Conservation (phyloP, 148 eudicot genomes). For the Rhododendron molle region DNA sequence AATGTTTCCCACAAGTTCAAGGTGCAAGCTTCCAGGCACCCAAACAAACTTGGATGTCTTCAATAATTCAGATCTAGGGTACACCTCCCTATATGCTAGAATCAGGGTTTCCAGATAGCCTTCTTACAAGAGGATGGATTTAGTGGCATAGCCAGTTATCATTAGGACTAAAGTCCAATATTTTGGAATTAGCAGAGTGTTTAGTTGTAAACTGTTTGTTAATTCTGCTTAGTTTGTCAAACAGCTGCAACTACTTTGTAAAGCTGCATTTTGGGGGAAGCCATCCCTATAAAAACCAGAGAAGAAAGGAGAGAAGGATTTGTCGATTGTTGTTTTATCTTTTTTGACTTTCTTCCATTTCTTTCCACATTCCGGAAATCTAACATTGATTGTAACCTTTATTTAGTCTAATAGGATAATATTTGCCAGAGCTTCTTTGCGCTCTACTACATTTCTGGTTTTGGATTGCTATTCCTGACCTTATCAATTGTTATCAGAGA, state of each 20-base stretch:
- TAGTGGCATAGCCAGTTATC: not conserved
- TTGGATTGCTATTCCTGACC: not conserved
- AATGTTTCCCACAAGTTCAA: not conserved
- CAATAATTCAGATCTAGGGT: not conserved
- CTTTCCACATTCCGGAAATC: not conserved
- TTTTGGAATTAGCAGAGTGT: not conserved
- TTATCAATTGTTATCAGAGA: not conserved
- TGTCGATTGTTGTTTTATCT: not conserved
- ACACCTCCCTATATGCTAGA: not conserved
- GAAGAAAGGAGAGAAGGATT: not conserved
- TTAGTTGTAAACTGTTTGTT: not conserved
- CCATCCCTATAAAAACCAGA: not conserved
- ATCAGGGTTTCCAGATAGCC: not conserved
- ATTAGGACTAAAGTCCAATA: not conserved
- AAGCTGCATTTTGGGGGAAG: not conserved
- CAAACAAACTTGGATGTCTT: not conserved
- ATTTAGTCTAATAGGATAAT: not conserved
- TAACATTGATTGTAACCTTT: not conserved
- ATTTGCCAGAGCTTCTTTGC: not conserved
- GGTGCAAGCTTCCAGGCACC: not conserved
- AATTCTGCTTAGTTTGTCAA: not conserved
- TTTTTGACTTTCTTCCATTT: not conserved
- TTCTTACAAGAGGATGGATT: not conserved
- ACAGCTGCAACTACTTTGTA: not conserved
- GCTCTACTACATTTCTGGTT: not conserved